phyloP scores from a whole-genome alignment of 2,329 filamentous ascomycete genomes.

The Fusarium sp. region DNA sequence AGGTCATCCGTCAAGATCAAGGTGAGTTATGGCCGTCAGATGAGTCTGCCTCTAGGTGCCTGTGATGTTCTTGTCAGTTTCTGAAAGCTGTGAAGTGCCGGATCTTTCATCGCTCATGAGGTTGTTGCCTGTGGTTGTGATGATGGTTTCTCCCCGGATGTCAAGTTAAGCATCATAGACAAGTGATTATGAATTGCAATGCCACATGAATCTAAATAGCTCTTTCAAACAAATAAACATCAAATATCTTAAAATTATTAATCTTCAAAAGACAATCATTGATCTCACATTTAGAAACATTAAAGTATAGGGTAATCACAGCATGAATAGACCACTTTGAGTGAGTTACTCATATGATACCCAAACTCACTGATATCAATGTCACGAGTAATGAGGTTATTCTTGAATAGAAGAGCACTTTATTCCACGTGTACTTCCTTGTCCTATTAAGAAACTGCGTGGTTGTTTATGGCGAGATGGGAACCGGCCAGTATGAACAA shows the following conservation, averaged over 20 bases:
- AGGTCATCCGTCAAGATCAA: neutral
- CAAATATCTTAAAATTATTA: neutral
- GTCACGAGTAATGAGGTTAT: no score
- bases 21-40: neutral
- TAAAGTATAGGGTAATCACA: neutral
- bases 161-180: neutral
- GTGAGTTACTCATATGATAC: no score
- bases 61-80: neutral
- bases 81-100: neutral
- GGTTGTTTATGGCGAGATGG: neutral
- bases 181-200: neutral
- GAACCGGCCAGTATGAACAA: rapidly evolving
- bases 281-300: neutral
- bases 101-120: neutral
- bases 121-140: neutral
- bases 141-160: rapidly evolving
- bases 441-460: rapidly evolving
- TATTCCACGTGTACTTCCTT: rapidly evolving
- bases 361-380: no score
- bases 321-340: no score
- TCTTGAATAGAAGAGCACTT: rapidly evolving
- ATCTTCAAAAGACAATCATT: neutral
- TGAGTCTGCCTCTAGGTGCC: no score
- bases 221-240: neutral
- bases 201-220: neutral